Base-by-base conservation (phyloP, 495 filamentous ascomycete species). In the Podospora pseudocomata region DNA sequence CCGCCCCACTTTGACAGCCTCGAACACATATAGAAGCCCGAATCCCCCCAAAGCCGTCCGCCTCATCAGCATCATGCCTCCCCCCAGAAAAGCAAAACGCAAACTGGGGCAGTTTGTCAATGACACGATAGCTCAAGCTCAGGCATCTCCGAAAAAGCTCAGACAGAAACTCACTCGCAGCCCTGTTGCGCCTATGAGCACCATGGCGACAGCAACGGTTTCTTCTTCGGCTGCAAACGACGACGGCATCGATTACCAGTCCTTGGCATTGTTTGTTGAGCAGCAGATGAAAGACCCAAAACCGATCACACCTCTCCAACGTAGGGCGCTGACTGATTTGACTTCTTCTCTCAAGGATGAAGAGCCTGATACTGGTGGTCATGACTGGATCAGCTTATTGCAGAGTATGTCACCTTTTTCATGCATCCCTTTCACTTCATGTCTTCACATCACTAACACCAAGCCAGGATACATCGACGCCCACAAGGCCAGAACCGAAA, bases 351-450 rank as follows among this genome's bases (percentile, higher is more conserved):
- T 80, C 65, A 30, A 67, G 59, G 30, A 39, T 34, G 20, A 68
- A 1, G 77, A 80, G 63, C 76, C 74, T 6, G 69, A 74, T 0
- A 0, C 80, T 4, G 74, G 57, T 0, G 66, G 76, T 1, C 67
- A 34, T 9, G 79, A 84, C 70, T 83, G 80, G 76, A 55, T 83
- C 32, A 76, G 78, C 20, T 4, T 74, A 9, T 60, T 84, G 18
- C 62, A 68, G 62, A 65, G 82, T 80, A 76, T 61, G 73, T 70
- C 39, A 13, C 39, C 13, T 11, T 32, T 32, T 32, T 3, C 18
- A 20, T 58, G 18, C 55, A 19, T 26, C 18, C 54, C 23, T 58
- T 16, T 56, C 6, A 60, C 30, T 49, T 61, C 27, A 63, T 54
- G 23, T 23, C 23, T 23, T 23, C 23, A 23, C 49, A 19, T 63